These are phyloP conservation scores for Stipa capillata DNA, from an alignment of 176 grass and related monocot species.

Conservation along the genomic window DNA sequence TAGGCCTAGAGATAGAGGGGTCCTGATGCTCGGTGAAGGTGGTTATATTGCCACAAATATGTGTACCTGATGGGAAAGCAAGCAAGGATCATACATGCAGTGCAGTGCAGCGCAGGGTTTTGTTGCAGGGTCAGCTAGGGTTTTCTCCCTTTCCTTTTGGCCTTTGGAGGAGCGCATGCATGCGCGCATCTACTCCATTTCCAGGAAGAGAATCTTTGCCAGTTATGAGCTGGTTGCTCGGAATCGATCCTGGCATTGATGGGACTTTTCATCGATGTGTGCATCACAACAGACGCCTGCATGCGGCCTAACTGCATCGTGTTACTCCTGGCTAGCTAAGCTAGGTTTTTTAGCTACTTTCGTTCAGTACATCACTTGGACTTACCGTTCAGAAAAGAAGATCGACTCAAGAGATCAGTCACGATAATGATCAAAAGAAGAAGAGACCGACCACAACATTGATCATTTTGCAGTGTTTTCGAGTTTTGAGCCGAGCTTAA, in stretches of 20 bases:
- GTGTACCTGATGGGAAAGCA: conserved; percentile 13
- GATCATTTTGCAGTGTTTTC: too few relatives aligned
- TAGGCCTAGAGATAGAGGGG: not conserved
- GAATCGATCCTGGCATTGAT: conserved; percentile 3
- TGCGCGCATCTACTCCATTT: conserved; percentile 37
- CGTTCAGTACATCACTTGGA: too few relatives aligned
- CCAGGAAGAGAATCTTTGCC: conserved; percentile 39
- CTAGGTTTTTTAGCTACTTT: too few relatives aligned
- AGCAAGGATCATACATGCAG: not conserved
- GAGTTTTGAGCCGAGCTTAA: too few relatives aligned
- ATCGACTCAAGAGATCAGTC: too few relatives aligned
- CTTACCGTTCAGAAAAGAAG: too few relatives aligned
- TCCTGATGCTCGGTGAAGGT: not conserved
- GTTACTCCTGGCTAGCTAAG: too few relatives aligned
- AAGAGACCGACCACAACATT: too few relatives aligned
- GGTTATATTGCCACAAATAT: conserved; percentile 15
- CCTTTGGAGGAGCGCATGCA: not conserved
- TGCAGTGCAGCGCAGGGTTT: not conserved
- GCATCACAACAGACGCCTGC: not conserved
- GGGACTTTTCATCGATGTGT: conserved; percentile 2
- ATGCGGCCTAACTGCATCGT: not conserved
- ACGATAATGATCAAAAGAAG: too few relatives aligned
- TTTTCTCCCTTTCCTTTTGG: not conserved
- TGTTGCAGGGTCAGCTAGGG: not conserved
- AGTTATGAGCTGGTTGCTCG: conserved; percentile 35